Base-by-base conservation (phyloP, 805 yeast genomes). In the Blastobotrys robertii region DNA sequence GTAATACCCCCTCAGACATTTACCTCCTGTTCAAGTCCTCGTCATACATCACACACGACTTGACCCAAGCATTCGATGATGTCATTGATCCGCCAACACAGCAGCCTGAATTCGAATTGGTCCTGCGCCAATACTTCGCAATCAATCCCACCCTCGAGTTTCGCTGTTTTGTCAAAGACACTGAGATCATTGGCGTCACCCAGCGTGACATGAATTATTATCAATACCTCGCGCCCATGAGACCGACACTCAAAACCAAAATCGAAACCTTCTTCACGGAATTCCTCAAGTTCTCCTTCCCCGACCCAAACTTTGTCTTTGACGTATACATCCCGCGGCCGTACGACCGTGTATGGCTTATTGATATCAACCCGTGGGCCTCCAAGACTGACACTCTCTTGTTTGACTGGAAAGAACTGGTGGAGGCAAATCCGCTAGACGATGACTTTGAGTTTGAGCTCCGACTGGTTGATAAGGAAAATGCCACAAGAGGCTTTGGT, bases 91-190 rank as follows among this genome's bases (percentile, higher is more conserved):
- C 32, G 8, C 16, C 29, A 2, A 19, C 12, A 3, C 30, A 36
- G 10, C 8, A 28, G 4, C 34, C 41, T 3, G 53, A 54, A 2
- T 75, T 69, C 46, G 94, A 85, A 52, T 63, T 92, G 30, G 81
- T 90, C 2, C 59, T 92, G 34, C 72, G 94, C 36, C 74, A 86
- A 60, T 92, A 97, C 97, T 69, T 76, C 36, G 73, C 74, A 38
- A 65, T 90, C 34, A 86, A 84, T 50, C 97, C 97, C 0, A 85
- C 97, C 0, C 65, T 87, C 53, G 99, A 92, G 59, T 92, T 92
- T 58, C 70, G 99, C 45, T 77, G 88, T 29, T 92, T 87, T 63
- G 84, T 92, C 1, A 72, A 73, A 44, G 72, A 78, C 42, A 62
- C 78, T 2, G 63, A 66, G 37, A 64, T 92, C 5, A 58, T 88